Evolutionary conservation across 192 early-diverging fungal genomes (phyloP), one percentile per base, ranked within the genome.

Genomic region (Phycomyces nitens): DNA sequence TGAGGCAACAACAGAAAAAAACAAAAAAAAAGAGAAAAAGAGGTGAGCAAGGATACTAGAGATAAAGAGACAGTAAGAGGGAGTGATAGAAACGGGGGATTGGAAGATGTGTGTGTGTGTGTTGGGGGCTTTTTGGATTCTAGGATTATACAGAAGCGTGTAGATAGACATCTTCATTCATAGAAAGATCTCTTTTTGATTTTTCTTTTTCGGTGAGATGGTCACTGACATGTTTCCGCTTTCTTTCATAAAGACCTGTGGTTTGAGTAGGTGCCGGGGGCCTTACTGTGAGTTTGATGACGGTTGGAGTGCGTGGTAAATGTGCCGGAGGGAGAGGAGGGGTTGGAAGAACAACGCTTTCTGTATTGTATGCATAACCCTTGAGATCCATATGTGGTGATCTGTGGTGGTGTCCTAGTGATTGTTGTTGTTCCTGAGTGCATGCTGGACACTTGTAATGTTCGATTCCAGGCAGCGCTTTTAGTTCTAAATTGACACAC

Each of bases 391-490:
- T 34, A 2, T 34, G 29, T 34, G 29, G 3, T 34, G 29, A 34
- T 34, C 3, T 34, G 29, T 34, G 29, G 7, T 34, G 8, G 2
- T 20, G 50, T 52, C 3, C 2, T 52, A 3, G 54, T 56, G 54
- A 56, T 21, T 56, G 54, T 56, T 56, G 54, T 56, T 56, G 23
- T 12, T 54, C 22, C 23, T 10, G 60, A 16, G 70, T 66, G 60
- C 86, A 88, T 39, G 82, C 60, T 0, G 82, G 83, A 29, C 86
- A 88, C 39, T 81, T 64, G 49, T 84, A 86, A 63, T 75, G 71
- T 14, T 68, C 76, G 23, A 69, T 76, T 22, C 61, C 55, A 3
- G 73, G 74, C 16, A 75, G 72, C 9, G 80, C 77, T 34, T 58
- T 63, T 4, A 65, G 66, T 6, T 68, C 69, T 20, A 84, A 52